These are phyloP conservation scores for Chalciporus chontae DNA, from an alignment of 768 basidiomycete genomes.

Conservation along the genomic window DNA sequence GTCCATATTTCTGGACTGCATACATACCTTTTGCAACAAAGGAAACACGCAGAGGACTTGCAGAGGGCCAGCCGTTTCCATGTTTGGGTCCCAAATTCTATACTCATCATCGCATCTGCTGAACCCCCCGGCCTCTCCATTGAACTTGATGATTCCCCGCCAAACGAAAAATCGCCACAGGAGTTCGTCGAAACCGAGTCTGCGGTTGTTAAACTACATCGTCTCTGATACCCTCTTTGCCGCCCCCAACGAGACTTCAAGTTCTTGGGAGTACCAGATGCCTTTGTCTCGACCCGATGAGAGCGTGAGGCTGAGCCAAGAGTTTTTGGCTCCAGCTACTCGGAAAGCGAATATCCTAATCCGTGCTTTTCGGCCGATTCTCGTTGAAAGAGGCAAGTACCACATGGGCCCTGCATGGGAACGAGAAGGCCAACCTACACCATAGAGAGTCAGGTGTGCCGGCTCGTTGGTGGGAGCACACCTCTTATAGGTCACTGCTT, in stretches of 20 bases:
- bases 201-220: conserved; percentile 43
- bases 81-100: conserved; percentile 48
- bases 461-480: no score
- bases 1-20: conserved; percentile 26
- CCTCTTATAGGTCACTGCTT: no score
- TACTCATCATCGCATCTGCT: conserved; percentile 51
- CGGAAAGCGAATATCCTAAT: conserved; percentile 45
- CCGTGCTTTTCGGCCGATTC: no score
- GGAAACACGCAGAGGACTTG: no score
- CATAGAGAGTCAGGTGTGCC: no score
- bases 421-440: no score
- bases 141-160: neutral
- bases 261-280: conserved; percentile 35
- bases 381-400: no score
- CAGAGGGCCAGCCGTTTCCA: conserved; percentile 18
- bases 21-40: conserved; percentile 15
- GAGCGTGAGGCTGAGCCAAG: conserved; percentile 42
- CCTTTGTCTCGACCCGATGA: conserved; percentile 38
- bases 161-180: conserved; percentile 10
- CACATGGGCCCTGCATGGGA: no score
- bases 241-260: conserved; percentile 28
- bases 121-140: conserved; percentile 9
- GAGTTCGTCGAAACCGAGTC: conserved; percentile 39
- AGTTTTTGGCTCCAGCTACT: conserved; percentile 45
- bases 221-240: conserved; percentile 44